A percentile compares a stretch with the other conserved stretches of the same genome.
Evolutionary conservation across 2,329 filamentous ascomycete genomes (phyloP).

Genomic region (Pochonia chlamydosporia): DNA sequence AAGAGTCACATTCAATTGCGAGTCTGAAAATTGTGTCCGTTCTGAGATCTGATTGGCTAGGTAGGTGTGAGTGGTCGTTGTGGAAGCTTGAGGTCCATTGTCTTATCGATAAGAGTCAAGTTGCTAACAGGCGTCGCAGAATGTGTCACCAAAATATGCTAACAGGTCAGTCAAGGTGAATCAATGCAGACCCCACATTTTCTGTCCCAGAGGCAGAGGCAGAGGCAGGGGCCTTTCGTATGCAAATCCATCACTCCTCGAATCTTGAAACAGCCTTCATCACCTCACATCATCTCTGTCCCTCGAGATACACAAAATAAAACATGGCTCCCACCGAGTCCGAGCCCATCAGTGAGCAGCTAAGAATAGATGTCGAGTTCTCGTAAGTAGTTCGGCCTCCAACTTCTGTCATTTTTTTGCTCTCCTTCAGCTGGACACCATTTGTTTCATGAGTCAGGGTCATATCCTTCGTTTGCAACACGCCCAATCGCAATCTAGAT

Average conservation of each 20-base stretch:
- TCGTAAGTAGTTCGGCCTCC: conserved; percentile 30
- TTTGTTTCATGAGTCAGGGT: background rate
- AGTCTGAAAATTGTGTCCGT: conserved; percentile 29
- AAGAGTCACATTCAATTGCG: conserved; percentile 12
- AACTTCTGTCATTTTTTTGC: background rate
- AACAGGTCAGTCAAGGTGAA: background rate
- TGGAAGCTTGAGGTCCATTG: background rate
- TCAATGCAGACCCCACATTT: too few species aligned
- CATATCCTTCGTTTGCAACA: background rate
- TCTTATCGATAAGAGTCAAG: conserved; percentile 11
- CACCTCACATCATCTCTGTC: conserved; percentile 78
- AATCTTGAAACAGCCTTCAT: conserved; percentile 36
- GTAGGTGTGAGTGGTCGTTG: conserved; percentile 7
- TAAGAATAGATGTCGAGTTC: conserved; percentile 69
- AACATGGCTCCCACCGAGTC: background rate
- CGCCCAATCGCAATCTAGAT: conserved; percentile 2
- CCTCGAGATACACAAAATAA: conserved; percentile 56
- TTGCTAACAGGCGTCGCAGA: too few species aligned
- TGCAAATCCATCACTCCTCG: too few species aligned
- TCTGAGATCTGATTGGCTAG: conserved; percentile 30
- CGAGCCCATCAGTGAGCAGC: conserved; percentile 17
- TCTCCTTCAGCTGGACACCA: background rate
- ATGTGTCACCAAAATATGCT: too few species aligned
- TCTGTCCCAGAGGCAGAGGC: too few species aligned
- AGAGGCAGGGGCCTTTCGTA: too few species aligned